Conservation (phyloP, 108 stramenopile species). For the Nitzschia sp. region DNA sequence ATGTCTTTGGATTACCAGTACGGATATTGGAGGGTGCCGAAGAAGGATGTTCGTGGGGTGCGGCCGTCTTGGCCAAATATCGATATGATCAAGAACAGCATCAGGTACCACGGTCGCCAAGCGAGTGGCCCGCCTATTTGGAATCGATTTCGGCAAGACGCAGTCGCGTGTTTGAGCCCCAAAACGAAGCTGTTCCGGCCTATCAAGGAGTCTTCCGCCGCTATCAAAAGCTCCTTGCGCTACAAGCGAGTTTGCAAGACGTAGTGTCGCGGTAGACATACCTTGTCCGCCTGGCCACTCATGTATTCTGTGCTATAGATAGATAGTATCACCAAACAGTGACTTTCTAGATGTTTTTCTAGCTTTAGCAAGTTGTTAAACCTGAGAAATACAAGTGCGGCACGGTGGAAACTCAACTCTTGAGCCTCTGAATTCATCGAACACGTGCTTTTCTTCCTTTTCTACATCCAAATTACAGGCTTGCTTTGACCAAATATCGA, state of each 20-base stretch:
- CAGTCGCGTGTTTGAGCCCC: slow-evolving; percentile 18
- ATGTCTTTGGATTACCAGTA: slow-evolving; percentile 47
- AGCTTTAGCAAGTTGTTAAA: no score
- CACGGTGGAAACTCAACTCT: no score
- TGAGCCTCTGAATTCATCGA: no score
- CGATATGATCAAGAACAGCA: neutral
- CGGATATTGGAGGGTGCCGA: slow-evolving; percentile 39
- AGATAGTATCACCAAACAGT: no score
- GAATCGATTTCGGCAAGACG: slow-evolving; percentile 17
- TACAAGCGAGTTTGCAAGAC: slow-evolving; percentile 19
- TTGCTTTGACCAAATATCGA: no score
- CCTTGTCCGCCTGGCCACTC: no score
- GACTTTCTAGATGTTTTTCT: no score
- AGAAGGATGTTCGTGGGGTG: slow-evolving; percentile 56
- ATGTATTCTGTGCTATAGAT: no score
- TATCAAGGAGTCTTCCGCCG: slow-evolving; percentile 11
- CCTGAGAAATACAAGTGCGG: no score
- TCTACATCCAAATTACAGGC: no score
- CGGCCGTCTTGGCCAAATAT: slow-evolving; percentile 46
- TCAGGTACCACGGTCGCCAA: neutral
- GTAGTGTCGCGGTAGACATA: slow-evolving; percentile 6
- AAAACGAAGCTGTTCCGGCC: neutral
- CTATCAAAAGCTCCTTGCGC: slow-evolving; percentile 21
- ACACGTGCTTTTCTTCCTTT: no score
- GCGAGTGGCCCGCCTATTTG: slow-evolving; percentile 33